Conservation (phyloP, 345 rosid genomes). For the Noccaea caerulescens region DNA sequence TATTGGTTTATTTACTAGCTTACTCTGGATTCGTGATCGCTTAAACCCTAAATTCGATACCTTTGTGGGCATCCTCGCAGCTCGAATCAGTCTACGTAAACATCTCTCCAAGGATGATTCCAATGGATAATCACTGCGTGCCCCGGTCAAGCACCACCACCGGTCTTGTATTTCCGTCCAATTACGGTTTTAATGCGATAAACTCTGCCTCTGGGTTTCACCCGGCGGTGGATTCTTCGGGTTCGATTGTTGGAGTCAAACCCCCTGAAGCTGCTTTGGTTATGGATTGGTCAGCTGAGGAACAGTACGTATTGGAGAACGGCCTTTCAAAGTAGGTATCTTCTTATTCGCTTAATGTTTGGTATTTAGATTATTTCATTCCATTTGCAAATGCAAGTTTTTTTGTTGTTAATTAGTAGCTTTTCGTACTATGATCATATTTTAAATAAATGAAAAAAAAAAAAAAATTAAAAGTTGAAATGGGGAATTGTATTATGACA, state of each 20-base stretch:
- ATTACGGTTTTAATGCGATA: slow-evolving; percentile 17
- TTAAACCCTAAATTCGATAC: slow-evolving; percentile 18
- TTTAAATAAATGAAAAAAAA: background rate
- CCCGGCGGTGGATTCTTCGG: background rate
- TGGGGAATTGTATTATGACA: slow-evolving; percentile 28
- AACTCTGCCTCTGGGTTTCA: slow-evolving; percentile 11
- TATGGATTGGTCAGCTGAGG: slow-evolving; percentile 78
- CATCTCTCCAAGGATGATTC: slow-evolving; percentile 18
- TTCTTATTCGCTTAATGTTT: slow-evolving; percentile 25
- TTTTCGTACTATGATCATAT: slow-evolving; percentile 27
- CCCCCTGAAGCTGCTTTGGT: slow-evolving; percentile 62
- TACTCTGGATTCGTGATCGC: background rate
- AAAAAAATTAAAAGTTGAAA: slow-evolving; percentile 11
- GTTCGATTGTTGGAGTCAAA: slow-evolving; percentile 20
- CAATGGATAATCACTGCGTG: slow-evolving; percentile 35
- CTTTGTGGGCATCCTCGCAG: background rate
- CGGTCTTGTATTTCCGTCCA: slow-evolving; percentile 28
- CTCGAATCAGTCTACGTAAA: slow-evolving; percentile 19
- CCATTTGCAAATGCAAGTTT: slow-evolving; percentile 19
- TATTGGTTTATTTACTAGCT: background rate
- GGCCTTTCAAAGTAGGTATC: slow-evolving; percentile 72
- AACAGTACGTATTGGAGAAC: slow-evolving; percentile 75
- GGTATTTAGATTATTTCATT: slow-evolving; percentile 22
- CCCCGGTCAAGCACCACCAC: slow-evolving; percentile 40
- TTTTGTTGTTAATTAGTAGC: slow-evolving; percentile 20